phyloP scores from a whole-genome alignment of 148 eudicot species.

The Rhododendron mucronatum region DNA sequence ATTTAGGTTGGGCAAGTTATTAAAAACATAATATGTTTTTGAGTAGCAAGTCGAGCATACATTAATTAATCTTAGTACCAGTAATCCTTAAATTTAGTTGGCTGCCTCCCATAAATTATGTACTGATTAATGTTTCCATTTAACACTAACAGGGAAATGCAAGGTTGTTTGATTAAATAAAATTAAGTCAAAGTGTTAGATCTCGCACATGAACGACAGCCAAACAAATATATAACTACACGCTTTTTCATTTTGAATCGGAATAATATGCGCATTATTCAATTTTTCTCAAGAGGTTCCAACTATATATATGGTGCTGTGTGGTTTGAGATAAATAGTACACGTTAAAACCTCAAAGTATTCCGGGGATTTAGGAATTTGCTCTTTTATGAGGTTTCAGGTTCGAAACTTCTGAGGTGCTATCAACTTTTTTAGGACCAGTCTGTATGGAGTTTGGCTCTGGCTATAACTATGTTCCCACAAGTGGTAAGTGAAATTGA shows the following conservation, averaged over 20 bases:
- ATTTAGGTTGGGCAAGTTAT: neutral
- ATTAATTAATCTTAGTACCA: neutral
- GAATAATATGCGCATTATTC: neutral
- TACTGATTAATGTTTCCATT: neutral
- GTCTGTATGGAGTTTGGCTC: too few species aligned
- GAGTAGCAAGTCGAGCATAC: neutral
- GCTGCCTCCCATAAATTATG: neutral
- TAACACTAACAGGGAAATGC: neutral
- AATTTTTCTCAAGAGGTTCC: neutral
- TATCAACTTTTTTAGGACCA: too few species aligned
- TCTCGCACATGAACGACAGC: neutral
- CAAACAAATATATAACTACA: neutral
- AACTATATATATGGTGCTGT: neutral
- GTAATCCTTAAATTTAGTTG: neutral
- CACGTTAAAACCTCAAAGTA: too few species aligned
- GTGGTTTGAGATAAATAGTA: neutral
- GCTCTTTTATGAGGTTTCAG: too few species aligned
- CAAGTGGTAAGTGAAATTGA: too few species aligned
- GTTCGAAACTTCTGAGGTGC: too few species aligned
- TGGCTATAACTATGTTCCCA: too few species aligned
- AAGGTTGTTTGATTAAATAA: neutral
- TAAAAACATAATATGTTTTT: neutral
- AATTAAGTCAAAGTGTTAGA: neutral
- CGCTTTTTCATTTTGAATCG: neutral
- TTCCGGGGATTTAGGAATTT: too few species aligned